Evolutionary conservation across 2,329 filamentous ascomycete species (phyloP), one percentile per base, ranked within the genome.

Genomic region (Aspergillus hiratsukae): DNA sequence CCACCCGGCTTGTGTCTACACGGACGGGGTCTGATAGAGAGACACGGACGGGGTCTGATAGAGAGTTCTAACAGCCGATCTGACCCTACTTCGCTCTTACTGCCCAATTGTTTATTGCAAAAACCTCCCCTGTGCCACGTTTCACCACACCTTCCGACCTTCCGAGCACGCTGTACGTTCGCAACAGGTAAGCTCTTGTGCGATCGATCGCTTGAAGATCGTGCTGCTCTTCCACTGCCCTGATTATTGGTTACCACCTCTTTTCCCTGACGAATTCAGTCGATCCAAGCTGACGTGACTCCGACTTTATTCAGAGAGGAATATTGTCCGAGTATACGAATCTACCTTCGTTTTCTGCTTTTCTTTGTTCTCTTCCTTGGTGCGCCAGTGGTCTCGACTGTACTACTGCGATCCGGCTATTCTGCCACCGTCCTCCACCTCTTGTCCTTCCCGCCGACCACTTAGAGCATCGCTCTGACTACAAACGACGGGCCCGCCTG

Each of bases 111-210:
- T 62, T 62, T 51, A 49, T 54, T 17, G 31, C 31, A 35, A 35
- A 31, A 53, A 56, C 61, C 61, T 61, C 56, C 41, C 31, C 14
- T 37, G 58, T 64, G 61, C 61, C 60, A 64, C 61, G 61, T 64
- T 64, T 57, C 59, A 53, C 59, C 54, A 57, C 53, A 48, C 56
- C 51, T 56, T 53, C 56, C 48, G 54, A 61, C 56, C 60, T 58
- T 62, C 61, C 59, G 59, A 57, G 56, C 60, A 45, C 41, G 41
- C 41, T 23, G 19, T 45, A 11, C 41, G 21, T 55, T 54, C 49
- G 54, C 57, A 52, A 57, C 48, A 59, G 57, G 61, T 61, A 64
- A 60, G 60, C 57, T 60, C 60, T 53, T 57, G 55, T 51, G 53
- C 53, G 52, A 54, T 55, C 50, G 41, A 53, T 54, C 51, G 49